A percentile compares a stretch with the other conserved stretches of the same genome.
Conservation (phyloP, 2,329 filamentous ascomycete species). For the Pyrenochaeta sp. region DNA sequence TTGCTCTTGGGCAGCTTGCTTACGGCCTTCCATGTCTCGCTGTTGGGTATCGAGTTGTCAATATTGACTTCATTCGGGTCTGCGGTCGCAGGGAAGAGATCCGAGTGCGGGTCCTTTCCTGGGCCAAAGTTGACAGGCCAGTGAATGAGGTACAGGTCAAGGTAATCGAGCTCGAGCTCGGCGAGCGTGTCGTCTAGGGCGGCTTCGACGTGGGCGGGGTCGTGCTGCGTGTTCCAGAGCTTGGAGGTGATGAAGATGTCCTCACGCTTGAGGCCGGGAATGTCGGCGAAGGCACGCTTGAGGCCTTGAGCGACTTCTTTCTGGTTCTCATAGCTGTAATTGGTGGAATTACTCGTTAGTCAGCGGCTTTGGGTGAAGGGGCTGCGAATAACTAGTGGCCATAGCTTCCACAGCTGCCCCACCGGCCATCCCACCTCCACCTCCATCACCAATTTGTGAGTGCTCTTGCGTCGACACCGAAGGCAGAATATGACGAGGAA, state of each 20-base stretch:
- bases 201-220: slow-evolving; percentile 70
- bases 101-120: slow-evolving; percentile 52
- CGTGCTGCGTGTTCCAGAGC: slow-evolving; percentile 91
- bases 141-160: slow-evolving; percentile 88
- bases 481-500: background rate
- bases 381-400: slow-evolving; percentile 8
- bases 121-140: slow-evolving; percentile 82
- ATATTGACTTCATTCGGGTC: slow-evolving; percentile 63
- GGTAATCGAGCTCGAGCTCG: slow-evolving; percentile 87
- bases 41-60: slow-evolving; percentile 38
- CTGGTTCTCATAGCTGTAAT: slow-evolving; percentile 44
- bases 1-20: slow-evolving; percentile 50
- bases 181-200: slow-evolving; percentile 76
- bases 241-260: slow-evolving; percentile 71
- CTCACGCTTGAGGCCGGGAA: slow-evolving; percentile 39
- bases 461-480: slow-evolving; percentile 1
- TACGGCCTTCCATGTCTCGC: slow-evolving; percentile 51
- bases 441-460: slow-evolving; percentile 5
- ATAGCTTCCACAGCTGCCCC: slow-evolving; percentile 29
- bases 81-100: slow-evolving; percentile 49
- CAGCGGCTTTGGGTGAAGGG: slow-evolving; percentile 6
- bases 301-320: slow-evolving; percentile 42
- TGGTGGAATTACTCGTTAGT: slow-evolving; percentile 36
- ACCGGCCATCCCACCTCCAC: slow-evolving; percentile 25
- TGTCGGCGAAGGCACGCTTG: slow-evolving; percentile 39